These are phyloP conservation scores for Epithele typhae DNA, from an alignment of 768 basidiomycete species.

Conservation along the genomic window DNA sequence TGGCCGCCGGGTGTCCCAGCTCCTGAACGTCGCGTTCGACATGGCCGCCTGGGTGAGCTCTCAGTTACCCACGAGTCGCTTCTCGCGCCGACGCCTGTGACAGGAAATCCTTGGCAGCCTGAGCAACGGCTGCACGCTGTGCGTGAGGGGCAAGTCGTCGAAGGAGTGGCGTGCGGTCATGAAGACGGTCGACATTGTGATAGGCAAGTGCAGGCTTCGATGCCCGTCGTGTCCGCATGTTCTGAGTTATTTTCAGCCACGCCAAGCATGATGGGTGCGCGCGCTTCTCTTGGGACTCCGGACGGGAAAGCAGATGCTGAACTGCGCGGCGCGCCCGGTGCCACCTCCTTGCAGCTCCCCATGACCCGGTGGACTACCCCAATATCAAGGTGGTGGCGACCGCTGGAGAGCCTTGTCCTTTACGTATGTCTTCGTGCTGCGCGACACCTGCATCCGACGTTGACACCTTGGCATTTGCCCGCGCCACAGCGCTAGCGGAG, in stretches of 20 bases:
- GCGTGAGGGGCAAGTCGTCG: slow-evolving; percentile 46
- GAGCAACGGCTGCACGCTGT: slow-evolving; percentile 48
- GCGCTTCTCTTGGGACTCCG: not conserved
- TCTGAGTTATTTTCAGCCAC: slow-evolving; percentile 30
- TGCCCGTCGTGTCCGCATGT: not conserved
- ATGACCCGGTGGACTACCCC: slow-evolving; percentile 49
- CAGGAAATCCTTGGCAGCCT: slow-evolving; percentile 48
- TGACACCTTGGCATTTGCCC: not conserved
- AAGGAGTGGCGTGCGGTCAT: slow-evolving; percentile 48
- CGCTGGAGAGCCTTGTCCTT: slow-evolving; percentile 55
- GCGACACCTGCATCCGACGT: not conserved
- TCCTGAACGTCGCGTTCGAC: slow-evolving; percentile 63
- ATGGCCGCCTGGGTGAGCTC: slow-evolving; percentile 55
- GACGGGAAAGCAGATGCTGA: not conserved
- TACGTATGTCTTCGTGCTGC: slow-evolving; percentile 29
- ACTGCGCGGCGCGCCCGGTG: not conserved
- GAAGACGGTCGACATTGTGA: slow-evolving; percentile 47
- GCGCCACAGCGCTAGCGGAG: slow-evolving; percentile 33
- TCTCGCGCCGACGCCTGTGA: not conserved
- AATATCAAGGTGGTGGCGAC: slow-evolving; percentile 50
- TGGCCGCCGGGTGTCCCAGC: slow-evolving; percentile 50
- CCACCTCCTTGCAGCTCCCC: slow-evolving; percentile 29
- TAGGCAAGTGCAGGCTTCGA: slow-evolving; percentile 19
- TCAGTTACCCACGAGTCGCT: no score
- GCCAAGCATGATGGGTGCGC: slow-evolving; percentile 42